phyloP scores from a whole-genome alignment of 169 alveolate genomes.

The Plasmodium yoelii region DNA sequence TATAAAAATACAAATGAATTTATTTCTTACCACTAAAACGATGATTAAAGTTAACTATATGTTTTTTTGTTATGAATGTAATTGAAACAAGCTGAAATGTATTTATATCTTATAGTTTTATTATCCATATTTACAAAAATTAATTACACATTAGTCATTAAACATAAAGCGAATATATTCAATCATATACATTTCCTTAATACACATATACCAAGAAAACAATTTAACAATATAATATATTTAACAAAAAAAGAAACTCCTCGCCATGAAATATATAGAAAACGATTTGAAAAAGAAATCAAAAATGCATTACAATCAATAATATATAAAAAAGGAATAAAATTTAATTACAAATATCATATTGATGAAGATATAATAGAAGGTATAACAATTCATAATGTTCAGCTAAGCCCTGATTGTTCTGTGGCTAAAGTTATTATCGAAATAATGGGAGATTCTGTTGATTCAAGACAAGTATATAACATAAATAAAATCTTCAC shows the following conservation, averaged over 20 bases:
- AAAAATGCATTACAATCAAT: slow-evolving; percentile 69
- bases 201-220: slow-evolving; percentile 17
- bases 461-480: slow-evolving; percentile 70
- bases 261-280: slow-evolving; percentile 71
- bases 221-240: not conserved
- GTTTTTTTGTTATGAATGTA: not conserved
- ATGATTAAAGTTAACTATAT: too few relatives aligned
- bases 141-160: slow-evolving; percentile 34
- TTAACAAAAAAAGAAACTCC: slow-evolving; percentile 35
- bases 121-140: slow-evolving; percentile 35
- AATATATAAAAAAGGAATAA: slow-evolving; percentile 65
- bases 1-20: too few relatives aligned
- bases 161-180: slow-evolving; percentile 5
- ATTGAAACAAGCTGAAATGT: slow-evolving; percentile 44
- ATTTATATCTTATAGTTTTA: slow-evolving; percentile 33
- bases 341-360: slow-evolving; percentile 65
- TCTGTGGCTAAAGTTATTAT: slow-evolving; percentile 70
- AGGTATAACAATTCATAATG: slow-evolving; percentile 51
- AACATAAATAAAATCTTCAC: too few relatives aligned
- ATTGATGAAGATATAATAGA: slow-evolving; percentile 77
- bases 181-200: slow-evolving; percentile 7
- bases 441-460: slow-evolving; percentile 75
- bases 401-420: slow-evolving; percentile 61
- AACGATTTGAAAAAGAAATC: slow-evolving; percentile 54
- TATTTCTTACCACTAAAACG: too few relatives aligned